phyloP scores from a whole-genome alignment of 2,329 filamentous ascomycete genomes.

The Stachybotrys elegans region DNA sequence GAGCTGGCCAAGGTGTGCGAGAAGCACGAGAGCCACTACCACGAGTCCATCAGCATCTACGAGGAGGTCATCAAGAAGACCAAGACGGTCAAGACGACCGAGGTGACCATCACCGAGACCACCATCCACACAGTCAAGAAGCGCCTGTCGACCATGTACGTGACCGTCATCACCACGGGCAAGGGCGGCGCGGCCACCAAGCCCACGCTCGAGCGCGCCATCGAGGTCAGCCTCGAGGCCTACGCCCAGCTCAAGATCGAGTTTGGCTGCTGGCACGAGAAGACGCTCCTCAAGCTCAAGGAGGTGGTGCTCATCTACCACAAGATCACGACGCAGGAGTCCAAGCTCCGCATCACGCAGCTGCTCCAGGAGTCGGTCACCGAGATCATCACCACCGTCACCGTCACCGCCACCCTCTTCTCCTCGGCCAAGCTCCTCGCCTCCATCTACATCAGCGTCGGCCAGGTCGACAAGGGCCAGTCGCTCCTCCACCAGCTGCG shows the following conservation, averaged over 20 bases:
- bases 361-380: conserved; percentile 34
- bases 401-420: conserved; percentile 39
- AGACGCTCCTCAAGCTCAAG: conserved; percentile 35
- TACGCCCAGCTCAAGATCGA: conserved; percentile 36
- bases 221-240: conserved; percentile 29
- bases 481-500: conserved; percentile 44
- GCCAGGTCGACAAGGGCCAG: conserved; percentile 31
- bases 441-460: conserved; percentile 37
- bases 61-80: conserved; percentile 37
- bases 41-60: conserved; percentile 40
- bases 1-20: conserved; percentile 41
- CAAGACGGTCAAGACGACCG: conserved; percentile 26
- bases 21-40: conserved; percentile 31
- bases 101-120: conserved; percentile 20
- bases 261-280: conserved; percentile 39
- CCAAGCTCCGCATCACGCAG: conserved; percentile 28
- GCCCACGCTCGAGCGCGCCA: conserved; percentile 29
- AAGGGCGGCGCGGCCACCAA: conserved; percentile 24
- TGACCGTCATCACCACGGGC: conserved; percentile 31
- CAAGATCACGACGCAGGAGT: conserved; percentile 30
- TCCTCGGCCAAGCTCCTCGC: conserved; percentile 41
- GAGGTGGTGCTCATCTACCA: conserved; percentile 38
- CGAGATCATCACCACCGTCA: conserved; percentile 31
- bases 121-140: conserved; percentile 41
- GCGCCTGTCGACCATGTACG: conserved; percentile 42